Base-by-base conservation (phyloP, 495 filamentous ascomycete species). In the Aspergillus sclerotioniger region DNA sequence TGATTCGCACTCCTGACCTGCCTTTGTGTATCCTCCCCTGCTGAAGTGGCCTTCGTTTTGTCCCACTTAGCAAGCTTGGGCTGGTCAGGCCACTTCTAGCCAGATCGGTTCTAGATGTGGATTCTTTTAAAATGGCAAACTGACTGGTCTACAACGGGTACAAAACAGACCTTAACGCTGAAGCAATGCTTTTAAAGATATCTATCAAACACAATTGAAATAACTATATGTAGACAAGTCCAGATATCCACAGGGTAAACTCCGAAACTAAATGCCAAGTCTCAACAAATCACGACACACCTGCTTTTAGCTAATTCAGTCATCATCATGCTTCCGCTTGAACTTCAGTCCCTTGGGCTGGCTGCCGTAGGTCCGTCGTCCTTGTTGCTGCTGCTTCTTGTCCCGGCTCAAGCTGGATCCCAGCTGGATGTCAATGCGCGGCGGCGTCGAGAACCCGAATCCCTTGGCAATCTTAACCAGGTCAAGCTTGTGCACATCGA, bases 401-500 rank as follows among this genome's bases (percentile, higher is more conserved):
- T 96, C 90, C 57, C 90, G 77, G 56, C 83, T 84, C 86, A 98
- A 85, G 62, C 93, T 92, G 7, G 92, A 85, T 0, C 92, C 91
- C 29, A 98, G 75, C 32, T 84, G 85, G 64, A 98, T 88, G 70
- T 98, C 94, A 29, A 98, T 88, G 46, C 91, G 82, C 9, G 94
- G 94, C n/a, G 94, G 93, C 0, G 87, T 83, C 5, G 81, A 68
- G 71, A 98, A 98, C 0, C 94, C 94, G 67, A 97, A 98, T 48
- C 88, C 84, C 82, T 93, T 96, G 48, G 94, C 91, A 15, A 98
- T 88, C 77, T 96, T 96, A 59, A 88, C 82, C 33, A 98, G 80
- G 72, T 98, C 94, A 8, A 98, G 81, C 71, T 95, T 94, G 67
- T 97, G 78, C 28, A 98, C 85, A 69, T 98, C 91, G 67, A 96